phyloP scores from a whole-genome alignment of 2,329 filamentous ascomycete genomes.

The Aspergillus carbonarius region DNA sequence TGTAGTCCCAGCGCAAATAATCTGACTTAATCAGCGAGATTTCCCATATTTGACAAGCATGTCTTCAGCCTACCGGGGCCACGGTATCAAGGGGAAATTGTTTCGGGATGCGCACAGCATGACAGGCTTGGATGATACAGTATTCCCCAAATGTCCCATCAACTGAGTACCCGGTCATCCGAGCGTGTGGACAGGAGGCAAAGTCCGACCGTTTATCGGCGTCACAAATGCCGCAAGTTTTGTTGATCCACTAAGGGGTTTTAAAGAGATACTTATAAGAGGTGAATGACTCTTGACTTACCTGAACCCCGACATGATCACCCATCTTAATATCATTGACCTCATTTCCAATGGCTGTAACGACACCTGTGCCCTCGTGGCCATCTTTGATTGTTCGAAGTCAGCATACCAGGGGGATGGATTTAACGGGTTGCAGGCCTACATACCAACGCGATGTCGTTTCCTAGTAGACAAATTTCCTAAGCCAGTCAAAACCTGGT shows the following conservation, averaged over 20 bases:
- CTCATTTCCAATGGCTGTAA: neutral
- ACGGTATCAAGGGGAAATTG: constrained; percentile 1
- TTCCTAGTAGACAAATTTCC: neutral
- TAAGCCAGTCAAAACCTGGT: neutral
- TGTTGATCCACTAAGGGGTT: neutral
- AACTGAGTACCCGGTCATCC: constrained; percentile 1
- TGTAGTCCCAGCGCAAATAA: constrained; percentile 1
- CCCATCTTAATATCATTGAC: neutral
- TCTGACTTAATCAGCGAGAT: neutral
- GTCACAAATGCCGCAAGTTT: constrained; percentile 1
- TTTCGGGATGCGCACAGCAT: neutral
- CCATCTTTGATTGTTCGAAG: neutral
- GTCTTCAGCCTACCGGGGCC: neutral
- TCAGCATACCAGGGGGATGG: neutral
- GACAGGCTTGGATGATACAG: neutral
- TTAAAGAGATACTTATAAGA: neutral
- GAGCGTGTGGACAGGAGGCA: neutral
- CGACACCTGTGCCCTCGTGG: constrained; percentile 5
- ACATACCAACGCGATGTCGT: neutral
- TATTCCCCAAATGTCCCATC: neutral
- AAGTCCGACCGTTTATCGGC: neutral
- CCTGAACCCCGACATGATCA: constrained; percentile 7
- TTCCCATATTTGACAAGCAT: too few relatives aligned
- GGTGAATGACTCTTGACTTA: neutral
- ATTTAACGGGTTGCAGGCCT: neutral